Conservation (phyloP, 1,284 basidiomycete species). For the Ceratobasidium papillatum region DNA sequence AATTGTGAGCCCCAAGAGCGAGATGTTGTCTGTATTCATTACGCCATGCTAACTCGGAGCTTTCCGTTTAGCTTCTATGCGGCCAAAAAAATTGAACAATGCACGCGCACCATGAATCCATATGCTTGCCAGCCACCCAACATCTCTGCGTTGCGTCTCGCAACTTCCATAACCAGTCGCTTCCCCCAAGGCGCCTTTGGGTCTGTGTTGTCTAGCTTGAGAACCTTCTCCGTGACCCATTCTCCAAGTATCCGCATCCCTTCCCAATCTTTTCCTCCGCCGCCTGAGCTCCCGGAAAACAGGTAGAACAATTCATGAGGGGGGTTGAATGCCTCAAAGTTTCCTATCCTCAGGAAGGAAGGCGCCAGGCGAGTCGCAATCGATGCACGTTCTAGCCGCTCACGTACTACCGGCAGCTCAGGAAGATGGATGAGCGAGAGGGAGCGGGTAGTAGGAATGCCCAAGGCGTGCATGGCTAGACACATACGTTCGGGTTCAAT, state of each 20-base stretch:
- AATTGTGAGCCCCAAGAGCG: conserved; percentile 88
- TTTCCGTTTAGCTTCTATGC: neutral
- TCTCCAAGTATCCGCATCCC: conserved; percentile 75
- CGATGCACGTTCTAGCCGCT: conserved; percentile 80
- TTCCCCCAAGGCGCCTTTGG: conserved; percentile 70
- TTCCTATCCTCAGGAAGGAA: conserved; percentile 92
- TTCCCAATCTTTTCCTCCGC: conserved; percentile 75
- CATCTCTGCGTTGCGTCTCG: conserved; percentile 86
- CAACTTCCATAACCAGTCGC: conserved; percentile 77
- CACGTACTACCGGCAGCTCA: conserved; percentile 77
- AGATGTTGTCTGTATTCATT: conserved; percentile 96
- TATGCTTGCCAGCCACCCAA: conserved; percentile 95
- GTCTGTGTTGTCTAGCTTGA: conserved; percentile 57
- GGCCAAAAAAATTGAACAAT: neutral
- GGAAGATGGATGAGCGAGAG: conserved; percentile 84
- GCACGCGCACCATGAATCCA: conserved; percentile 72
- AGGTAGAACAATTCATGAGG: conserved; percentile 73
- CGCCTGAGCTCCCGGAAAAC: conserved; percentile 70
- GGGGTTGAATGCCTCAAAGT: conserved; percentile 86
- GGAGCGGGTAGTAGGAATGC: conserved; percentile 89
- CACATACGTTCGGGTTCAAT: conserved; percentile 37
- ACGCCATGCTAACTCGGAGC: conserved; percentile 66
- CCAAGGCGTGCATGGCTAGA: conserved; percentile 84
- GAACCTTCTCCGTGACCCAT: conserved; percentile 70
- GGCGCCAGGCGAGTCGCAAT: conserved; percentile 87